Evolutionary conservation across 805 yeast species (phyloP).

Genomic region (Yamadazyma tumulicola): DNA sequence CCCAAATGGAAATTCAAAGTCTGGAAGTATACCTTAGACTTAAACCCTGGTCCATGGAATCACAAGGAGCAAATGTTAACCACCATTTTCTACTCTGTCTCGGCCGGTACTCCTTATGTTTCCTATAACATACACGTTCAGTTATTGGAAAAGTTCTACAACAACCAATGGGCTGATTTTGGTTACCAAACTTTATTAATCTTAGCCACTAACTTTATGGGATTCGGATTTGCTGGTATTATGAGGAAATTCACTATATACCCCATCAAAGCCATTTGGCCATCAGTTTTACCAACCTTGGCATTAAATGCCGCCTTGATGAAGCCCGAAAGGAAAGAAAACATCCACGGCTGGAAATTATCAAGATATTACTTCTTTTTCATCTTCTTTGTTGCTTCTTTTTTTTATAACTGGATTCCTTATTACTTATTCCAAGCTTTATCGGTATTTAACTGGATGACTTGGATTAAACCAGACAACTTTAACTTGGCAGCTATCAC

Average conservation of each 20-base stretch:
- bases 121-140: slow-evolving; percentile 22
- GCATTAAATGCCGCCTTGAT: slow-evolving; percentile 27
- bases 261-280: slow-evolving; percentile 54
- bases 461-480: slow-evolving; percentile 28
- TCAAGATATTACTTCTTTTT: slow-evolving; percentile 29
- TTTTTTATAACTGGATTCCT: slow-evolving; percentile 29
- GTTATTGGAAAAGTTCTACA: slow-evolving; percentile 19
- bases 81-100: slow-evolving; percentile 33
- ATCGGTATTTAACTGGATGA: slow-evolving; percentile 28
- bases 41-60: slow-evolving; percentile 66
- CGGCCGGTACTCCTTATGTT: slow-evolving; percentile 20
- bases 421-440: slow-evolving; percentile 23
- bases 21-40: slow-evolving; percentile 32
- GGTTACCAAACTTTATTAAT: slow-evolving; percentile 23
- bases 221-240: slow-evolving; percentile 29
- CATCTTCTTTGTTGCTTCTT: slow-evolving; percentile 23
- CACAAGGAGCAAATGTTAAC: slow-evolving; percentile 57
- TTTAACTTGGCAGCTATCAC: slow-evolving; percentile 21
- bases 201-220: slow-evolving; percentile 24
- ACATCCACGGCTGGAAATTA: slow-evolving; percentile 30
- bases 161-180: slow-evolving; percentile 22
- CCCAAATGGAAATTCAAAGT: slow-evolving; percentile 36
- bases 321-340: slow-evolving; percentile 22
- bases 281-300: slow-evolving; percentile 28
- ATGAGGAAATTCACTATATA: slow-evolving; percentile 40